phyloP scores from a whole-genome alignment of 1,139 yeast species.

The Arxiozyma heterogenica region DNA sequence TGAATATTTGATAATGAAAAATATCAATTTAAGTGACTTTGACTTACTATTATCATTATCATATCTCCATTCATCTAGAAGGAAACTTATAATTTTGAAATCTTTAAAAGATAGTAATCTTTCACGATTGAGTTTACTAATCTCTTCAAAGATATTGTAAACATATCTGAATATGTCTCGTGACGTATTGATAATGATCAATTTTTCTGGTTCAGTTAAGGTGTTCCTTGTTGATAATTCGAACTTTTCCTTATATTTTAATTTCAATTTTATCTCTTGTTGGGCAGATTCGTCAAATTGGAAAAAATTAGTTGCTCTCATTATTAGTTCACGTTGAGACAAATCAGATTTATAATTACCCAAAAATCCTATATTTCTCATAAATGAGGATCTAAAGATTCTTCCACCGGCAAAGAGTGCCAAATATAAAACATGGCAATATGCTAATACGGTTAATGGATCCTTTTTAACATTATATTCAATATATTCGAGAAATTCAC shows the following conservation, averaged over 20 bases:
- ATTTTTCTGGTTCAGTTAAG: slow-evolving; percentile 60
- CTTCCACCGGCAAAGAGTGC: slow-evolving; percentile 86
- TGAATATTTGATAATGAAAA: neutral
- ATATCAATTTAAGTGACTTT: neutral
- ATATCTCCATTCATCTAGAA: slow-evolving; percentile 27
- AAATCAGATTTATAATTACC: slow-evolving; percentile 60
- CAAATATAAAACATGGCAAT: slow-evolving; percentile 75
- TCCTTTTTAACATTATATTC: slow-evolving; percentile 43
- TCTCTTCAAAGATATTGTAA: slow-evolving; percentile 51
- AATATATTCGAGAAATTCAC: slow-evolving; percentile 55
- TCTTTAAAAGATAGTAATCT: slow-evolving; percentile 49
- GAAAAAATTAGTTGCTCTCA: slow-evolving; percentile 58
- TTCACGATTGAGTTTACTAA: slow-evolving; percentile 53
- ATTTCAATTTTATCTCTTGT: slow-evolving; percentile 57
- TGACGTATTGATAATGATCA: slow-evolving; percentile 60
- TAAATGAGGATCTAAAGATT: slow-evolving; percentile 56
- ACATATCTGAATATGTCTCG: slow-evolving; percentile 58
- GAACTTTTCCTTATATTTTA: slow-evolving; percentile 62
- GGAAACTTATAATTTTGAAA: slow-evolving; percentile 40
- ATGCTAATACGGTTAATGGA: slow-evolving; percentile 71
- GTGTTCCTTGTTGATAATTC: slow-evolving; percentile 65
- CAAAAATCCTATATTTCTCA: slow-evolving; percentile 62
- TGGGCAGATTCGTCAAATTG: slow-evolving; percentile 63
- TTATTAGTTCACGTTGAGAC: slow-evolving; percentile 43
- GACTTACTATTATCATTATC: slow-evolving; percentile 8